Percentiles rank a stretch among this genome's conserved stretches.
Evolutionary conservation across 768 basidiomycete genomes (phyloP).

Genomic region (Pluteus cervinus): DNA sequence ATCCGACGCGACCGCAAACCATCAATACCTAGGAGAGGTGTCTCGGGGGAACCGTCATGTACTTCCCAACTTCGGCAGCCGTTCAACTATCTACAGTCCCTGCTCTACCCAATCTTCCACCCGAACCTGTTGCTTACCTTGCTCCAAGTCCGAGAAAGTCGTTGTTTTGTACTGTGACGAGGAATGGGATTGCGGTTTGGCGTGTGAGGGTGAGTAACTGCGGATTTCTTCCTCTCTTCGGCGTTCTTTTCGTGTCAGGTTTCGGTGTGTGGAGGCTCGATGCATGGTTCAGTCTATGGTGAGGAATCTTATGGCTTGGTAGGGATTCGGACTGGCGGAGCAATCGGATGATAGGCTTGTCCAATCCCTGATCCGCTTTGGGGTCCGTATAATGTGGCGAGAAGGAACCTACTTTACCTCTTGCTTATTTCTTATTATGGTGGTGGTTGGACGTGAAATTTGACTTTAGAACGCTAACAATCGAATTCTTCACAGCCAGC

Average conservation of each 20-base stretch:
- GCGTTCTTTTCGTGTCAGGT: neutral
- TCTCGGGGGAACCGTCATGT: constrained; percentile 40
- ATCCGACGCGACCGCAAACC: too few relatives aligned
- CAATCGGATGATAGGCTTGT: too few relatives aligned
- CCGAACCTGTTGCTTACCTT: constrained; percentile 53
- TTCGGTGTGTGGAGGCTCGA: constrained; percentile 4
- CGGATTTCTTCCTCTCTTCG: neutral
- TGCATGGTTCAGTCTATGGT: too few relatives aligned
- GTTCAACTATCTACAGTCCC: constrained; percentile 66
- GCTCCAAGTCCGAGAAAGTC: constrained; percentile 66
- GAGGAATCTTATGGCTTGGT: too few relatives aligned
- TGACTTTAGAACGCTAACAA: constrained; percentile 2
- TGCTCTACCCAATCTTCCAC: constrained; percentile 54
- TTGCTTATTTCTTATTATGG: too few relatives aligned
- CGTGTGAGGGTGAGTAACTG: constrained; percentile 70
- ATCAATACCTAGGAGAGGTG: too few relatives aligned
- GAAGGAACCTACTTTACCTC: too few relatives aligned
- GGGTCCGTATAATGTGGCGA: too few relatives aligned
- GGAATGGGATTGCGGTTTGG: constrained; percentile 71
- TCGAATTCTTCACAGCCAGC: constrained; percentile 46
- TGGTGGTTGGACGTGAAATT: constrained; percentile 11
- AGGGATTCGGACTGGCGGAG: too few relatives aligned
- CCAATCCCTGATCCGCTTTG: too few relatives aligned
- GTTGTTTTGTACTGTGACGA: constrained; percentile 75
- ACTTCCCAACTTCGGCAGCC: constrained; percentile 80